Conservation (phyloP, 768 basidiomycete species). For the Phaeotremella fagi region DNA sequence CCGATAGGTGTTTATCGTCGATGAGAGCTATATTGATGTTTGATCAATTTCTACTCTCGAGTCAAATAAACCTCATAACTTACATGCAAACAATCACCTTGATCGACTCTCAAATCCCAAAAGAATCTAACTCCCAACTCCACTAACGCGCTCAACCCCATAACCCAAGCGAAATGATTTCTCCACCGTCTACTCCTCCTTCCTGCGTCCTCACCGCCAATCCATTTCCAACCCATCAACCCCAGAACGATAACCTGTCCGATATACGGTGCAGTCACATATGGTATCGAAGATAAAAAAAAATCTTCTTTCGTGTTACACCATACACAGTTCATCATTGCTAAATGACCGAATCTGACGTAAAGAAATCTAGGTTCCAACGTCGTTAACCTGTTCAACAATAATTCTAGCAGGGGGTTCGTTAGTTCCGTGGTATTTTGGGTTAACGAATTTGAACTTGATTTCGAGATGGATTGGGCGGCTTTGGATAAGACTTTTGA, state of each 20-base stretch:
- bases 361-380: slow-evolving; percentile 35
- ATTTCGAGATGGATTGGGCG: background rate
- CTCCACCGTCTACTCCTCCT: slow-evolving; percentile 19
- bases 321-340: slow-evolving; percentile 26
- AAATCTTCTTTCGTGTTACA: slow-evolving; percentile 20
- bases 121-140: slow-evolving; percentile 25
- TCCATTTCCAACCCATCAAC: slow-evolving; percentile 6
- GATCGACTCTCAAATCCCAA: slow-evolving; percentile 22
- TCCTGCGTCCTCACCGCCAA: background rate
- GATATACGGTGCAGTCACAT: slow-evolving; percentile 20
- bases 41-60: too few relatives aligned
- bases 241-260: slow-evolving; percentile 17
- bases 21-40: slow-evolving; percentile 14
- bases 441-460: too few relatives aligned
- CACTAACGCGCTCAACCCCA: slow-evolving; percentile 5
- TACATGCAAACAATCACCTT: slow-evolving; percentile 34
- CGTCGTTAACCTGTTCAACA: slow-evolving; percentile 24
- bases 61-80: slow-evolving; percentile 10
- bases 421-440: background rate
- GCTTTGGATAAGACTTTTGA: slow-evolving; percentile 4
- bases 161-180: slow-evolving; percentile 12
- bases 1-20: slow-evolving; percentile 29
- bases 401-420: slow-evolving; percentile 17
- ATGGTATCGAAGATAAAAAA: slow-evolving; percentile 14
- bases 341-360: slow-evolving; percentile 31